Base-by-base conservation (phyloP, 2,329 filamentous ascomycete species). In the Calycina marina region DNA sequence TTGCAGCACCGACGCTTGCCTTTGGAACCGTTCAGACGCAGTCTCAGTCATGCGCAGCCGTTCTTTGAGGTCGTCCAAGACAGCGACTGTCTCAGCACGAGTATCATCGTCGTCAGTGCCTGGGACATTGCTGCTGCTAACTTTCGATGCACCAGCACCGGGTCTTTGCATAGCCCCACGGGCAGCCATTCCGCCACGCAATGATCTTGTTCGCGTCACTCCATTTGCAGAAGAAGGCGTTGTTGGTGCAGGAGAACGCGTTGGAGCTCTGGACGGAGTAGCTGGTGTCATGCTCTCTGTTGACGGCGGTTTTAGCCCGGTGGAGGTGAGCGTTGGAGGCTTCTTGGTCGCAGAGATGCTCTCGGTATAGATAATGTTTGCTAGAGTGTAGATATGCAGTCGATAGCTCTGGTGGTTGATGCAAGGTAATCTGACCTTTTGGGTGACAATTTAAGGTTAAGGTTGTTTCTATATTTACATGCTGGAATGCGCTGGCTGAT, bases 1-100 rank as follows among this genome's bases (percentile, higher is more conserved):
- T 58, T 93, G 84, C 43, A 96, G 61, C 28, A 93, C 77, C 37
- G 90, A 80, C 34, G 76, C 63, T 59, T 94, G 84, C 56, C 86
- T 88, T 59, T 79, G 75, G 54, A 76, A 78, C 48, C 85, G 76
- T 45, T 90, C 82, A 1, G 79, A 79, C 24, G 71, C 63, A 30
- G 64, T 68, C 57, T 94, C 88, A 14, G 85, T 80, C 55, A 78
- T 82, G 48, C 81, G 71, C 31, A 94, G 64, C 36, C 83, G 75
- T 42, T 84, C 75, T 57, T 84, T 85, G 37, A 94, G 62, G 42
- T 94, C 85, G 42, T 92, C 82, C 37, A 93, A 67, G 35, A 81
- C 62, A 11, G 81, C 77, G 25, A 83, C 65, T 40, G 79, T 77
- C 56, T 90, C 84, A 12, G 82, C 84, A 45, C 80, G 75, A 40